Percentiles rank a stretch among this genome's conserved stretches.
Conservation (phyloP, 805 yeast species). For the Middelhovenomyces tepae region DNA sequence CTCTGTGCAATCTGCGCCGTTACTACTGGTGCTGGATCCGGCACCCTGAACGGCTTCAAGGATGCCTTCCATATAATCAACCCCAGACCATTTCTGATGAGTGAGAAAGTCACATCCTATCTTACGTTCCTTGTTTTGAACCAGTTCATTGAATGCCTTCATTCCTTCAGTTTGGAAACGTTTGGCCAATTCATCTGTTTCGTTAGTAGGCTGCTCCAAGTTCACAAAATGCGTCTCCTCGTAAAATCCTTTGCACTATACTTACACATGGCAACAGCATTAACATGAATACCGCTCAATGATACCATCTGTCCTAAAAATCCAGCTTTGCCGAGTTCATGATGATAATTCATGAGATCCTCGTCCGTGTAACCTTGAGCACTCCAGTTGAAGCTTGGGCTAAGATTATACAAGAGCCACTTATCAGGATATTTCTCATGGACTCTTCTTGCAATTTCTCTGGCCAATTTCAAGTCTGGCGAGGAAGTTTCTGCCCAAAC, state of each 20-base stretch:
- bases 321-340: constrained; percentile 48
- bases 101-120: constrained; percentile 44
- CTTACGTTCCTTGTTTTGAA: constrained; percentile 40
- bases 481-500: constrained; percentile 57
- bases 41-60: constrained; percentile 37
- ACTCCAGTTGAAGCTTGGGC: constrained; percentile 55
- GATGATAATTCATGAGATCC: constrained; percentile 40
- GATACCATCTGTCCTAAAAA: constrained; percentile 53
- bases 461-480: constrained; percentile 46
- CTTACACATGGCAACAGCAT: constrained; percentile 44
- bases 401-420: constrained; percentile 51
- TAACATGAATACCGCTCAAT: constrained; percentile 49
- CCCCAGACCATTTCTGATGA: constrained; percentile 58
- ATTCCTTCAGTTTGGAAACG: constrained; percentile 45
- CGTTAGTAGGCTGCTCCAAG: too few relatives aligned
- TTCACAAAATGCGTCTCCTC: too few relatives aligned
- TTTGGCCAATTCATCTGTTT: too few relatives aligned
- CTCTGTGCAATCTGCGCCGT: constrained; percentile 40
- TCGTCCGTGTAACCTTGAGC: constrained; percentile 44
- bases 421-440: constrained; percentile 41
- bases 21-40: constrained; percentile 35
- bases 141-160: constrained; percentile 47
- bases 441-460: constrained; percentile 37
- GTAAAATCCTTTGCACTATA: too few relatives aligned
- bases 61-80: constrained; percentile 41